Evolutionary conservation across 139 green algal genomes (phyloP), one percentile per base, ranked within the genome.

Genomic region (Zygnema circumcarinatum): DNA sequence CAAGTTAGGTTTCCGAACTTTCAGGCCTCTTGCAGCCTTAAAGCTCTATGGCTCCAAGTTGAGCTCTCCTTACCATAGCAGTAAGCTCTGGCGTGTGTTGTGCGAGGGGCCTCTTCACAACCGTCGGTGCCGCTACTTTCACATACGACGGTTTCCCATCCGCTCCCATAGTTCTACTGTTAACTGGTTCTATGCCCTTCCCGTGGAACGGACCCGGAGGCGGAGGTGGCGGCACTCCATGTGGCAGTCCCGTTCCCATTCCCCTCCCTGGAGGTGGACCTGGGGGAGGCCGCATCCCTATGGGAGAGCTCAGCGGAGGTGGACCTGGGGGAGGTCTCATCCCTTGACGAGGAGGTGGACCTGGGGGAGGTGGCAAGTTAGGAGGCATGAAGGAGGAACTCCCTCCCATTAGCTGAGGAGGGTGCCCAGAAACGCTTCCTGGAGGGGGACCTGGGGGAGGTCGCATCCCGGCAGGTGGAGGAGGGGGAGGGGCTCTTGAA

Each of bases 1-100:
- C n/a, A n/a, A n/a, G n/a, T n/a, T n/a, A n/a, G n/a, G n/a, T n/a
- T n/a, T n/a, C n/a, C n/a, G n/a, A n/a, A n/a, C n/a, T n/a, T n/a
- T n/a, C n/a, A n/a, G n/a, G n/a, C n/a, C n/a, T n/a, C n/a, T n/a
- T n/a, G n/a, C n/a, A n/a, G n/a, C n/a, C n/a, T n/a, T n/a, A n/a
- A n/a, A n/a, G n/a, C n/a, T n/a, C n/a, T n/a, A n/a, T n/a, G n/a
- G n/a, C n/a, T n/a, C n/a, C n/a, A n/a, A 78, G 11, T 78, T 42
- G 35, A 78, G 11, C 69, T 78, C 16, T 42, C 11, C 82, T 82
- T 53, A 88, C 84, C 84, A 89, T 89, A 11, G 84, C 35, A 1
- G 79, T 89, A 0, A 89, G 76, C 22, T 89, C 84, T 38, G 84
- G 76, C 2, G 33, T 89, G 31, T 89, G 38, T 16, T 88, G 84